Conservation (phyloP, 139 green algal species). For the Diplosphaera chodatii region DNA sequence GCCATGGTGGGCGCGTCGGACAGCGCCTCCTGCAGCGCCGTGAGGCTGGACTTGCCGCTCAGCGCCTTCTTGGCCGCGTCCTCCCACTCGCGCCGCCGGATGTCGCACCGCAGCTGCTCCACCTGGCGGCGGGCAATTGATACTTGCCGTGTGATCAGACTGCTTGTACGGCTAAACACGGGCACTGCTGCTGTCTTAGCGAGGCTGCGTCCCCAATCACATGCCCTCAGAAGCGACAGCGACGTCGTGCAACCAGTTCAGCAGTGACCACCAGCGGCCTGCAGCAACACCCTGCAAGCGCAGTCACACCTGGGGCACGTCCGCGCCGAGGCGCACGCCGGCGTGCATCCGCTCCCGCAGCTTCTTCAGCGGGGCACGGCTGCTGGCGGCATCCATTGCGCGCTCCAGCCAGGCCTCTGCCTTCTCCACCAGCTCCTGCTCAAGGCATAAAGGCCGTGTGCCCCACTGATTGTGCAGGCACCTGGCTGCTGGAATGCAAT, state of each 20-base stretch:
- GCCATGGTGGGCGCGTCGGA: conserved; percentile 17
- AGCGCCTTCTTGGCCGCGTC: conserved; percentile 30
- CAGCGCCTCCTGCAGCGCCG: conserved; percentile 22
- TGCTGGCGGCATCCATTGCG: neutral
- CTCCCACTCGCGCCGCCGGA: conserved; percentile 43
- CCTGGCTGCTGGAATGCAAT: no score
- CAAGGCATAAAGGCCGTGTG: no score
- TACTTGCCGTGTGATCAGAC: no score
- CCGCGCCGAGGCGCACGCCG: conserved; percentile 30
- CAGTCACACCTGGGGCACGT: conserved; percentile 29
- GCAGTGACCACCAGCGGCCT: no score
- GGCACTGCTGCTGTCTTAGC: no score
- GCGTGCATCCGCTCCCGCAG: conserved; percentile 24
- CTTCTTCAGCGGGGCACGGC: conserved; percentile 28
- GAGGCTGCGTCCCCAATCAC: no score
- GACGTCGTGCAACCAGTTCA: no score
- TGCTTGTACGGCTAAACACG: no score
- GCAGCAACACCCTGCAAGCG: no score
- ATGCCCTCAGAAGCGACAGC: no score
- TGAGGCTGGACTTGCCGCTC: conserved; percentile 13
- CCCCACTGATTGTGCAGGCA: no score
- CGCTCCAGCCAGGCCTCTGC: conserved; percentile 23
- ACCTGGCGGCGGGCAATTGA: conserved; percentile 31
- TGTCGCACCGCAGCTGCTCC: conserved; percentile 26
- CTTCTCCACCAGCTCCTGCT: conserved; percentile 25